These are phyloP conservation scores for Cadophora sp. DNA, from an alignment of 2,329 filamentous ascomycete species.

Conservation along the genomic window DNA sequence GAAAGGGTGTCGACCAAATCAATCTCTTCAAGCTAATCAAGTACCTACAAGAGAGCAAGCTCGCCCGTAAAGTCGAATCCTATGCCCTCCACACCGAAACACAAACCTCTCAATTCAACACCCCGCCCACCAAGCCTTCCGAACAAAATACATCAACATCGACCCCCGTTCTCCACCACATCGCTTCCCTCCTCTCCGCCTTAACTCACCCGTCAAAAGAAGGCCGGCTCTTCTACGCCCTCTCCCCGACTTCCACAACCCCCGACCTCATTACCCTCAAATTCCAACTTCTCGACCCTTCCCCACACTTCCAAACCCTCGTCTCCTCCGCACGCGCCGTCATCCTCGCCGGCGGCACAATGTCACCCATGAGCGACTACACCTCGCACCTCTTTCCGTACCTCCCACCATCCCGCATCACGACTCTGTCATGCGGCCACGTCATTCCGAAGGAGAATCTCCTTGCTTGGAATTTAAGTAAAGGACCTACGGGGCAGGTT, in stretches of 20 bases:
- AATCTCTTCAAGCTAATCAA: conserved; percentile 88
- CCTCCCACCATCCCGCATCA: conserved; percentile 66
- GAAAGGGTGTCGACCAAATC: conserved; percentile 92
- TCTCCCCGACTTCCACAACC: conserved; percentile 40
- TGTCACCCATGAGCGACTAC: conserved; percentile 97
- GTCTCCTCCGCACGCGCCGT: conserved; percentile 85
- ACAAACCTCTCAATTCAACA: conserved; percentile 39
- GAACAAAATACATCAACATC: conserved; percentile 26
- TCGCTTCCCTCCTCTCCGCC: conserved; percentile 75
- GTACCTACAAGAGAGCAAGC: conserved; percentile 89
- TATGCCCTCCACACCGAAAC: conserved; percentile 68
- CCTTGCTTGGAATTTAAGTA: conserved; percentile 74
- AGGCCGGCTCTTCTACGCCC: conserved; percentile 70
- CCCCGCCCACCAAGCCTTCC: conserved; percentile 20
- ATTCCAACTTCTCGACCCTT: conserved; percentile 90
- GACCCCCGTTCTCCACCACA: conserved; percentile 52
- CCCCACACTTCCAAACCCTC: conserved; percentile 88
- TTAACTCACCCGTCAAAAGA: conserved; percentile 85
- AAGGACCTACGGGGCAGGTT: conserved; percentile 53
- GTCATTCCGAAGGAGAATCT: conserved; percentile 87
- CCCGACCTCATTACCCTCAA: conserved; percentile 66
- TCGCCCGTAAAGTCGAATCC: conserved; percentile 93
- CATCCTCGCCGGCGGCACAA: conserved; percentile 91
- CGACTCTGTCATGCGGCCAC: conserved; percentile 90
- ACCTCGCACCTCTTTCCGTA: conserved; percentile 84